phyloP scores from a whole-genome alignment of 1,284 basidiomycete genomes.

The Ceratobasidium papillatum region DNA sequence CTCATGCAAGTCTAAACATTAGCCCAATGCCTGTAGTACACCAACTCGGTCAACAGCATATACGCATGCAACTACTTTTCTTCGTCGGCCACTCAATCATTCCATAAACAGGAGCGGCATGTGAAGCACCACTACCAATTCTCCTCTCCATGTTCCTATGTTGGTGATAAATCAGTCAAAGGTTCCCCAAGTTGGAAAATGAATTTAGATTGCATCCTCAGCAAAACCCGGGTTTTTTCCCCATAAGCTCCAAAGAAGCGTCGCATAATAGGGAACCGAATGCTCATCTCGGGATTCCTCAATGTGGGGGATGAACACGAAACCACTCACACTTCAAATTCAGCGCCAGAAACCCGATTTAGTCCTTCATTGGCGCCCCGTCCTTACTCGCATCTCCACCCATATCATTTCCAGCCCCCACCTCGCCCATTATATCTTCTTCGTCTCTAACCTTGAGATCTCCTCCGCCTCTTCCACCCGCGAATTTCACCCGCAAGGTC shows the following conservation, averaged over 20 bases:
- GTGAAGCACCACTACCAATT: too few species aligned
- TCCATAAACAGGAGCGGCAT: too few species aligned
- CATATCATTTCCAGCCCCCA: background rate
- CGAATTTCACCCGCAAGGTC: slow-evolving; percentile 78
- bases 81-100: too few species aligned
- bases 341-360: too few species aligned
- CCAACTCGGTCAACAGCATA: too few species aligned
- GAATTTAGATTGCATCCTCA: background rate
- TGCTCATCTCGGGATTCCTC: background rate
- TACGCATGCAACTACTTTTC: too few species aligned
- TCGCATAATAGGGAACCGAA: slow-evolving; percentile 39
- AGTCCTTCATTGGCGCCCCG: background rate
- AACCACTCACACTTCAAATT: background rate
- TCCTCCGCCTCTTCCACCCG: slow-evolving; percentile 57
- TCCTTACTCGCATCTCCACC: background rate
- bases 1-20: too few species aligned
- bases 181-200: background rate
- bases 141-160: background rate
- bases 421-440: background rate
- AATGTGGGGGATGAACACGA: background rate
- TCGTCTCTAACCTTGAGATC: slow-evolving; percentile 4
- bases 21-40: too few species aligned
- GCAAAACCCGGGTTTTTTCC: slow-evolving; percentile 27
- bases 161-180: background rate
- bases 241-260: slow-evolving; percentile 23